Percentiles rank a stretch among this genome's conserved stretches.
Evolutionary conservation across 2,329 filamentous ascomycete genomes (phyloP).

Genomic region (Tetracladium maxilliforme): DNA sequence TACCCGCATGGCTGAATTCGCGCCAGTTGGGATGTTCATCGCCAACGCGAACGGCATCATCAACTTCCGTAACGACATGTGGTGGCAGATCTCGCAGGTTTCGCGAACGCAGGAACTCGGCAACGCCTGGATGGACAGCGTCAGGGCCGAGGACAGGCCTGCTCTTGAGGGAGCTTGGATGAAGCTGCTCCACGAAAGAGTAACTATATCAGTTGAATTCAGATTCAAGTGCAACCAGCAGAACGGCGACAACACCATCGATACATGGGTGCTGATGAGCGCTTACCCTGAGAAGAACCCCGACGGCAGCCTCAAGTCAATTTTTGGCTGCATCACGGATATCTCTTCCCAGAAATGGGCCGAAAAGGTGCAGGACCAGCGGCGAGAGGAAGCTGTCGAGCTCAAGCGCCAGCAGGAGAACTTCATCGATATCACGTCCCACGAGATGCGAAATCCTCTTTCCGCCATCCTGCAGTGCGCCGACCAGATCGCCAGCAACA

Average conservation of each 20-base stretch:
- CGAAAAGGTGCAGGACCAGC: slow-evolving; percentile 62
- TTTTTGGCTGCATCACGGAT: slow-evolving; percentile 72
- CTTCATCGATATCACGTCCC: slow-evolving; percentile 59
- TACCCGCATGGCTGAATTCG: slow-evolving; percentile 72
- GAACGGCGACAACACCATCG: slow-evolving; percentile 41
- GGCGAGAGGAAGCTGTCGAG: slow-evolving; percentile 69
- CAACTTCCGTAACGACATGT: slow-evolving; percentile 72
- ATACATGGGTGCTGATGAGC: slow-evolving; percentile 67
- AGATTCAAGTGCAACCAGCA: slow-evolving; percentile 57
- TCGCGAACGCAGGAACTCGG: slow-evolving; percentile 41
- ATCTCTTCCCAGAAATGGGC: slow-evolving; percentile 79
- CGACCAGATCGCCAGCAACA: slow-evolving; percentile 48
- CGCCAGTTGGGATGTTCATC: slow-evolving; percentile 75
- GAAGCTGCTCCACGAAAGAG: slow-evolving; percentile 42
- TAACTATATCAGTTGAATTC: slow-evolving; percentile 56
- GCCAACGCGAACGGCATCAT: slow-evolving; percentile 57
- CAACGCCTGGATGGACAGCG: slow-evolving; percentile 58
- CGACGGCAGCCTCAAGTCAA: slow-evolving; percentile 51
- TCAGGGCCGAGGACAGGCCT: slow-evolving; percentile 49
- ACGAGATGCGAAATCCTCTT: slow-evolving; percentile 66
- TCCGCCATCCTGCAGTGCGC: slow-evolving; percentile 64
- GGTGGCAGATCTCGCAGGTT: slow-evolving; percentile 56
- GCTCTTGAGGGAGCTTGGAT: slow-evolving; percentile 47
- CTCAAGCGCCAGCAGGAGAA: slow-evolving; percentile 60
- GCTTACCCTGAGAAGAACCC: slow-evolving; percentile 58